Evolutionary conservation across 305 asterid species (phyloP).

Genomic region (Solanum aculeatissimum): DNA sequence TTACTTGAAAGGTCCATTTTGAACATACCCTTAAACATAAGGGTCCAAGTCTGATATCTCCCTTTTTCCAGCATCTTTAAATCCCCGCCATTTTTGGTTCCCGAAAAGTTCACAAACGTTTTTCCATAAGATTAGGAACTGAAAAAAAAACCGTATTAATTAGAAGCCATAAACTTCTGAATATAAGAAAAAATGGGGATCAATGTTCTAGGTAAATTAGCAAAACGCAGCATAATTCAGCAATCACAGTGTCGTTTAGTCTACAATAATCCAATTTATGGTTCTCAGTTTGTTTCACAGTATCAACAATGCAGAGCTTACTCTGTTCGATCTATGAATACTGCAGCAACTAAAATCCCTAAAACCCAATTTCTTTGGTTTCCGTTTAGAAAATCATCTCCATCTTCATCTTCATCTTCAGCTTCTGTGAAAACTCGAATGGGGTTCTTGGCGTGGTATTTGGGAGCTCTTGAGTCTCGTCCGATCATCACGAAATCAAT

Average conservation of each 20-base stretch:
- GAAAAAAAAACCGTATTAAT: no score
- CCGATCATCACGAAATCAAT: conserved; percentile 59
- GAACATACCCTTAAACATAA: not conserved
- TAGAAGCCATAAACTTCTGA: not conserved
- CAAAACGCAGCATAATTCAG: conserved; percentile 13
- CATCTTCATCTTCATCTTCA: conserved; percentile 18
- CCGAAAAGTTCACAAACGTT: not conserved
- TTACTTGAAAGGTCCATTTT: not conserved
- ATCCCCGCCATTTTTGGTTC: not conserved
- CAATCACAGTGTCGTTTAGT: not conserved
- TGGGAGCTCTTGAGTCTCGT: conserved; percentile 46
- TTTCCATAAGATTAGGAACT: not conserved
- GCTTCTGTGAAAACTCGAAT: conserved; percentile 19
- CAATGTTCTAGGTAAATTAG: conserved; percentile 13
- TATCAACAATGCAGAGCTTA: conserved; percentile 25
- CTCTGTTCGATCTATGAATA: conserved; percentile 5
- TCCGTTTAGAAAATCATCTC: conserved; percentile 5
- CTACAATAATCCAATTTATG: conserved; percentile 10
- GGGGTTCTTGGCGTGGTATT: conserved; percentile 58
- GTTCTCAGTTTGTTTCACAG: conserved; percentile 6
- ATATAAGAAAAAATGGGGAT: conserved; percentile 16
- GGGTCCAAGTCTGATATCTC: not conserved
- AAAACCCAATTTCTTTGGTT: conserved; percentile 1
- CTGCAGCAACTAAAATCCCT: conserved; percentile 2
- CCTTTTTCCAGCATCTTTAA: not conserved